Conservation (phyloP, 768 basidiomycete genomes). For the Boletus subcaerulescens region DNA sequence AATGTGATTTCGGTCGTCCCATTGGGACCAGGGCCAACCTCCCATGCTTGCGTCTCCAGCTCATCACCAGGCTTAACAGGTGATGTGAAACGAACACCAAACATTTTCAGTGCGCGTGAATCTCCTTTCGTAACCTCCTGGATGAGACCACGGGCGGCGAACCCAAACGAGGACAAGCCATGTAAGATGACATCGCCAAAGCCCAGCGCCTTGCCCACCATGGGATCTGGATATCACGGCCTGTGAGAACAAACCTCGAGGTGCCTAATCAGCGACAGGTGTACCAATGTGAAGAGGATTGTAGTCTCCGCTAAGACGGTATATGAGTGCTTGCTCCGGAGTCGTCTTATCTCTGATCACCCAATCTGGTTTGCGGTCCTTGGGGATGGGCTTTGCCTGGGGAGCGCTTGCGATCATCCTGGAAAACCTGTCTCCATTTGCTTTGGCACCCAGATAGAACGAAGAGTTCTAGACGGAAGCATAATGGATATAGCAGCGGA, state of each 20-base stretch:
- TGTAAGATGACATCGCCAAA: constrained; percentile 87
- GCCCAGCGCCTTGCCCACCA: constrained; percentile 65
- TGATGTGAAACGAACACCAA: constrained; percentile 75
- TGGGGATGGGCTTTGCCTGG: constrained; percentile 57
- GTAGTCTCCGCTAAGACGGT: constrained; percentile 76
- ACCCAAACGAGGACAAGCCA: constrained; percentile 79
- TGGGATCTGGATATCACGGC: constrained; percentile 51
- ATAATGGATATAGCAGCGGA: neutral
- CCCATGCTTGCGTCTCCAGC: constrained; percentile 78
- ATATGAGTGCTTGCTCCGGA: constrained; percentile 64
- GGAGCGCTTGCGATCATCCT: constrained; percentile 62
- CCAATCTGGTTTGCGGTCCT: constrained; percentile 59
- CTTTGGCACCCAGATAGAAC: constrained; percentile 69
- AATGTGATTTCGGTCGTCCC: constrained; percentile 61
- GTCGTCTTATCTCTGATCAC: constrained; percentile 60
- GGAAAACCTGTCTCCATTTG: constrained; percentile 56
- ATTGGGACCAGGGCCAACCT: constrained; percentile 62
- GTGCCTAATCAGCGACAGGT: constrained; percentile 5
- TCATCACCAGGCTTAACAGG: constrained; percentile 83
- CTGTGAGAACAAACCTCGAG: neutral
- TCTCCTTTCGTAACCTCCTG: constrained; percentile 59
- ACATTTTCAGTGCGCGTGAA: constrained; percentile 59
- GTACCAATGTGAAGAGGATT: constrained; percentile 74
- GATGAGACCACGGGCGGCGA: constrained; percentile 75
- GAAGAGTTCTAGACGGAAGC: constrained; percentile 46